Percentiles rank a stretch among this genome's conserved stretches.
phyloP scores from a whole-genome alignment of 2,329 filamentous ascomycete species.

The Amphichorda felina region DNA sequence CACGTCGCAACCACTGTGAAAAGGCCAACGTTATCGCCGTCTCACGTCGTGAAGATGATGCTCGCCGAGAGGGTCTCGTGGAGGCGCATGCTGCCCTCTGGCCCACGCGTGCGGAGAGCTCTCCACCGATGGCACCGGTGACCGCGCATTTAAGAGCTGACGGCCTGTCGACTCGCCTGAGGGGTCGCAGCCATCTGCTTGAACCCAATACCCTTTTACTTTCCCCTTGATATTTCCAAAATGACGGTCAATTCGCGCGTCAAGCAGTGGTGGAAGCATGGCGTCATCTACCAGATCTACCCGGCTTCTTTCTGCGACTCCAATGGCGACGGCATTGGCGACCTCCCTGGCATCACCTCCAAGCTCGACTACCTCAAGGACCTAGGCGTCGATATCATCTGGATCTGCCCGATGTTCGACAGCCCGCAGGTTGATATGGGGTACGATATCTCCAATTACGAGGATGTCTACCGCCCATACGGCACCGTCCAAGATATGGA shows the following conservation, averaged over 20 bases:
- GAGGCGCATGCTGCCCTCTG: too few species aligned
- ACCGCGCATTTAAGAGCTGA: too few species aligned
- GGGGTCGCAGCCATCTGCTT: too few species aligned
- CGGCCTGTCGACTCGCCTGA: too few species aligned
- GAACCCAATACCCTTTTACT: too few species aligned
- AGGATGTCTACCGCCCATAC: slow-evolving; percentile 51
- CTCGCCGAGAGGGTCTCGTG: too few species aligned
- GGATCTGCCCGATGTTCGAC: slow-evolving; percentile 56
- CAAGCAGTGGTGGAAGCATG: slow-evolving; percentile 42
- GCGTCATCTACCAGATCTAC: slow-evolving; percentile 47
- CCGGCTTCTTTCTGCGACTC: slow-evolving; percentile 45
- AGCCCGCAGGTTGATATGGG: slow-evolving; percentile 58
- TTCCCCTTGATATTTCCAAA: too few species aligned
- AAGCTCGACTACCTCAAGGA: slow-evolving; percentile 49
- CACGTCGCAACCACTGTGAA: too few species aligned
- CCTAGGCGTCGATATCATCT: slow-evolving; percentile 52
- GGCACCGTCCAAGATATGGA: slow-evolving; percentile 57
- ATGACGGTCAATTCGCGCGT: slow-evolving; percentile 12
- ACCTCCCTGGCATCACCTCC: slow-evolving; percentile 50
- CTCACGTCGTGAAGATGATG: too few species aligned
- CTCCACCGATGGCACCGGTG: too few species aligned
- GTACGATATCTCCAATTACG: slow-evolving; percentile 59
- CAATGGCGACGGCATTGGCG: slow-evolving; percentile 47
- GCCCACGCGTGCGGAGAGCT: too few species aligned
- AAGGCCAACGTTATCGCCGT: too few species aligned